phyloP scores from a whole-genome alignment of 495 filamentous ascomycete species.

The Neurospora sp. region DNA sequence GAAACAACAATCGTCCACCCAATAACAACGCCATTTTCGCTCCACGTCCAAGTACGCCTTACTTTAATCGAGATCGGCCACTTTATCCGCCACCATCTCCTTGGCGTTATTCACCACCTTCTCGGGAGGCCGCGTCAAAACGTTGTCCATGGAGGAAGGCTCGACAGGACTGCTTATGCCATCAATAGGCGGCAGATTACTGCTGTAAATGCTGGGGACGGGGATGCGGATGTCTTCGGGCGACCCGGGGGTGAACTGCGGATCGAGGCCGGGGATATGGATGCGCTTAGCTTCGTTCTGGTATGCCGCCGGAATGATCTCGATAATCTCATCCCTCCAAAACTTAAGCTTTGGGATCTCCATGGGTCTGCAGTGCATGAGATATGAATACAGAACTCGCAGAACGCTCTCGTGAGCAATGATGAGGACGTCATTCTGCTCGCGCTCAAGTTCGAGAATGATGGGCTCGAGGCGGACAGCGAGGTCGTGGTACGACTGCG shows the following conservation, averaged over 20 bases:
- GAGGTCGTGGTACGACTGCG: conserved; percentile 91
- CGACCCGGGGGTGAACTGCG: conserved; percentile 47
- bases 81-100: conserved; percentile 36
- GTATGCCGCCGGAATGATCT: conserved; percentile 96
- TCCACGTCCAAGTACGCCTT: neutral
- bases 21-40: neutral
- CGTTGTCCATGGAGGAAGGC: conserved; percentile 10
- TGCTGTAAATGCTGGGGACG: conserved; percentile 40
- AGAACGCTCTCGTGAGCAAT: conserved; percentile 97
- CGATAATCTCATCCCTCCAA: conserved; percentile 92
- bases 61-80: conserved; percentile 35
- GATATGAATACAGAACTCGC: conserved; percentile 91
- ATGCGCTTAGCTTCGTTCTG: conserved; percentile 91
- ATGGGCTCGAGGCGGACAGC: conserved; percentile 97
- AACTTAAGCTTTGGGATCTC: conserved; percentile 93
- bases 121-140: conserved; percentile 26
- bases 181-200: conserved; percentile 18
- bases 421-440: conserved; percentile 93
- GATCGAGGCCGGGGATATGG: conserved; percentile 43
- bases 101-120: conserved; percentile 36
- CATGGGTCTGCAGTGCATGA: conserved; percentile 96
- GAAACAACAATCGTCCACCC: neutral
- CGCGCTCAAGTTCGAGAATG: conserved; percentile 93
- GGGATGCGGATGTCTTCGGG: conserved; percentile 81
- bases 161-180: conserved; percentile 26